These are phyloP conservation scores for Strobilomyces confusus DNA, from an alignment of 768 basidiomycete genomes.

Conservation along the genomic window DNA sequence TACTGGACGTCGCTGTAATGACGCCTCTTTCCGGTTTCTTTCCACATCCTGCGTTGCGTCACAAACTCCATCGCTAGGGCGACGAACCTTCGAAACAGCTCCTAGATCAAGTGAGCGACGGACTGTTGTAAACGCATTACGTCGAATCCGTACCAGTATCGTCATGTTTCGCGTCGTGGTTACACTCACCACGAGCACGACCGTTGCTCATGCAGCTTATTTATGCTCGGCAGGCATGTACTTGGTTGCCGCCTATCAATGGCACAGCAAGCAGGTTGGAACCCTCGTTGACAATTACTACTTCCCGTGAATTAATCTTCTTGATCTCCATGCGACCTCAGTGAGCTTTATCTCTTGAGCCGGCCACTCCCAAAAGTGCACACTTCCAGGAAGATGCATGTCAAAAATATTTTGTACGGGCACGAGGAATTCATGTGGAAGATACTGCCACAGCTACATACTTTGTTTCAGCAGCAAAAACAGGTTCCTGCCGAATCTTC, in stretches of 20 bases:
- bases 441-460: conserved; percentile 6
- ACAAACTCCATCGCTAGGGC: conserved; percentile 21
- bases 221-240: conserved; percentile 16
- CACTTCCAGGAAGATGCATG: background rate
- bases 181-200: conserved; percentile 25
- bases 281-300: conserved; percentile 16
- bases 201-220: conserved; percentile 19
- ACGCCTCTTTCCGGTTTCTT: conserved; percentile 8
- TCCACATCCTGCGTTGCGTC: conserved; percentile 18
- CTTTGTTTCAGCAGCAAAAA: conserved; percentile 3
- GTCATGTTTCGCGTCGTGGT: conserved; percentile 25
- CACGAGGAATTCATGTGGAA: conserved; percentile 1
- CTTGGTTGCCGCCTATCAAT: conserved; percentile 8
- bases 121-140: conserved; percentile 5
- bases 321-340: conserved; percentile 16
- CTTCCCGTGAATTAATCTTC: conserved; percentile 15
- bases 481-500: conserved; percentile 6
- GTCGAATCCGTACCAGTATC: conserved; percentile 26
- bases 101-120: conserved; percentile 22
- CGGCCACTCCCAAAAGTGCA: background rate
- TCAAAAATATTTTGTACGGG: conserved; percentile 3
- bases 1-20: conserved; percentile 13
- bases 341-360: background rate
- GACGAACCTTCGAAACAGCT: conserved; percentile 22
- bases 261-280: conserved; percentile 19